Conservation (phyloP, 495 filamentous ascomycete species). For the Daldinia caldariorum region DNA sequence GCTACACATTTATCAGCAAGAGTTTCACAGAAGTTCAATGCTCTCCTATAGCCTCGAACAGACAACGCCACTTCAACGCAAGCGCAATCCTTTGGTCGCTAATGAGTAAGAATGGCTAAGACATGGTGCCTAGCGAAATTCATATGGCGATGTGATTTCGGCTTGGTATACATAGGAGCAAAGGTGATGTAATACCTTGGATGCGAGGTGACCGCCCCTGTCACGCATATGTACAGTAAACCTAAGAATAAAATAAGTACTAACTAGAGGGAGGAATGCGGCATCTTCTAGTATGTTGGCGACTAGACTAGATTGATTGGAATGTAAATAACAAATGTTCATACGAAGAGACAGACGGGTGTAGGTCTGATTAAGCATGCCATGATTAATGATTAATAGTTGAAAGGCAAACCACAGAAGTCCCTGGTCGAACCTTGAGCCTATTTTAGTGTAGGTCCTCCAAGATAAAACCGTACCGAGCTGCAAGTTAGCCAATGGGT, state of each 20-base stretch:
- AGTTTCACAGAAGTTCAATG: conserved; percentile 10
- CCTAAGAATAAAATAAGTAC: conserved; percentile 8
- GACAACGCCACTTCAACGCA: conserved; percentile 18
- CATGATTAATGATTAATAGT: conserved; percentile 17
- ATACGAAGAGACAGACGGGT: neutral
- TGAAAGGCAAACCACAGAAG: conserved; percentile 15
- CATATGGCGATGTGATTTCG: conserved; percentile 13
- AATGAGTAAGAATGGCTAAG: conserved; percentile 19
- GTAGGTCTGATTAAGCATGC: conserved; percentile 19
- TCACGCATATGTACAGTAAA: conserved; percentile 6
- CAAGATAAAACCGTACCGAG: conserved; percentile 22
- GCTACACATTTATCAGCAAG: conserved; percentile 18
- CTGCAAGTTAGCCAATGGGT: conserved; percentile 24
- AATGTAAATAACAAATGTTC: conserved; percentile 12
- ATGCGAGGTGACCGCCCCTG: neutral
- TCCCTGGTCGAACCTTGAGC: conserved; percentile 30
- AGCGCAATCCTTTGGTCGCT: conserved; percentile 14
- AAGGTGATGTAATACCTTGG: conserved; percentile 11
- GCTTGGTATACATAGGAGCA: conserved; percentile 10
- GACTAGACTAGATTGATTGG: conserved; percentile 35
- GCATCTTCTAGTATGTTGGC: conserved; percentile 18
- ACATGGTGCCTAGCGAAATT: conserved; percentile 14
- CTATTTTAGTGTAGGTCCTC: conserved; percentile 30
- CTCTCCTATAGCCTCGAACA: neutral
- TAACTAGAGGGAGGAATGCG: conserved; percentile 14